Conservation (phyloP, 768 basidiomycete species). For the Lanmaoa rubissima region DNA sequence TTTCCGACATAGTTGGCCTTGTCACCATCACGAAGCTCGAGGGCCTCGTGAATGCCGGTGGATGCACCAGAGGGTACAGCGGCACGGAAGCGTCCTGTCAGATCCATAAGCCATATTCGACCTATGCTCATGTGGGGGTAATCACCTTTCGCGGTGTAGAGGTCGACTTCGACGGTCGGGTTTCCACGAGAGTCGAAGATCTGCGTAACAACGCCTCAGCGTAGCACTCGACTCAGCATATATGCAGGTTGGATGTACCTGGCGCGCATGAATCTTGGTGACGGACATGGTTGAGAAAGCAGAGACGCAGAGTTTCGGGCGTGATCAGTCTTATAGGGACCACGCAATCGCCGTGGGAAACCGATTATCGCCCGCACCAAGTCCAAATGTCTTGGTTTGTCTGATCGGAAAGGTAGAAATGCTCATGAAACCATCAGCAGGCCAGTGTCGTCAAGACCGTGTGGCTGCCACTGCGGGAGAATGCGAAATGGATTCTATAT, state of each 20-base stretch:
- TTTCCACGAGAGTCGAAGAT: slow-evolving; percentile 99
- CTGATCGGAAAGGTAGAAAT: background rate
- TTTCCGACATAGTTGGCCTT: slow-evolving; percentile 93
- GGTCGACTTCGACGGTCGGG: slow-evolving; percentile 94
- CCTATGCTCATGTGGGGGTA: slow-evolving; percentile 3
- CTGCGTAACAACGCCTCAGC: slow-evolving; percentile 41
- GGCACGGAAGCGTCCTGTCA: slow-evolving; percentile 84
- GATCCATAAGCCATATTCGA: slow-evolving; percentile 12
- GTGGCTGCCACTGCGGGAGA: background rate
- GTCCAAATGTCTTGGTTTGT: background rate
- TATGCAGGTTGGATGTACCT: slow-evolving; percentile 48
- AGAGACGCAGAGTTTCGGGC: slow-evolving; percentile 11
- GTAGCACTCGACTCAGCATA: background rate
- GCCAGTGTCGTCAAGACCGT: slow-evolving; percentile 1
- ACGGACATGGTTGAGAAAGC: slow-evolving; percentile 72
- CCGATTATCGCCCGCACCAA: slow-evolving; percentile 36
- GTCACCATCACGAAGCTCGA: slow-evolving; percentile 97
- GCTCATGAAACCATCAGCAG: slow-evolving; percentile 14
- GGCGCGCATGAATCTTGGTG: slow-evolving; percentile 88
- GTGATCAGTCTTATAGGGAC: slow-evolving; percentile 25
- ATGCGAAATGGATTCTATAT: slow-evolving; percentile 2
- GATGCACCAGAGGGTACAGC: slow-evolving; percentile 98
- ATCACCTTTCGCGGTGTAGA: slow-evolving; percentile 83
- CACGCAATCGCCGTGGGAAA: slow-evolving; percentile 30
- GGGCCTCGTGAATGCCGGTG: slow-evolving; percentile 96